Conservation (phyloP, 78 protist genomes). For the Dictyostelium capitatum region DNA sequence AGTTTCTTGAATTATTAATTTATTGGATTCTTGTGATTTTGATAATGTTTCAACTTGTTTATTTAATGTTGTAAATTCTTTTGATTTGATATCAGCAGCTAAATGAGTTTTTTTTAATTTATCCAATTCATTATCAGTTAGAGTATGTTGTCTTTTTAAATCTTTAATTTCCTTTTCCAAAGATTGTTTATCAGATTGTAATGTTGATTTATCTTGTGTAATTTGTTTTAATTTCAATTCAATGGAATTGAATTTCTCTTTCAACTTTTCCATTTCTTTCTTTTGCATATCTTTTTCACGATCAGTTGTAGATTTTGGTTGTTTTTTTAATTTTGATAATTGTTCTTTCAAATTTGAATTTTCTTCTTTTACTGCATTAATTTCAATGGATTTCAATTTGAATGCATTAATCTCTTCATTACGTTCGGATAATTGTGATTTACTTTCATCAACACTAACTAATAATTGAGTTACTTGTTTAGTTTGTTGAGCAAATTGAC, state of each 20-base stretch:
- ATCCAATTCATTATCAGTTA: constrained; percentile 19
- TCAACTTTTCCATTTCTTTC: constrained; percentile 24
- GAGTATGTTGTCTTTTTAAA: background rate
- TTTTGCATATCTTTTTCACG: constrained; percentile 27
- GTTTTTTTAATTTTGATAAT: background rate
- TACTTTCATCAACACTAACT: background rate
- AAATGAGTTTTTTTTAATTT: constrained; percentile 9
- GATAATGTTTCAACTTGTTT: constrained; percentile 32
- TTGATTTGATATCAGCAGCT: constrained; percentile 20
- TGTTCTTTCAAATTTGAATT: background rate
- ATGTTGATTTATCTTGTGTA: background rate
- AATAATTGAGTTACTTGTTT: constrained; percentile 17
- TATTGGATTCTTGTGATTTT: constrained; percentile 1
- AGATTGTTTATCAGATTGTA: constrained; percentile 33
- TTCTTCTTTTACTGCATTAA: background rate
- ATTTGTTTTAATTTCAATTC: constrained; percentile 11
- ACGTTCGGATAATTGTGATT: background rate
- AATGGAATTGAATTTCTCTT: constrained; percentile 18
- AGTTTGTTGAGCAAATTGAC: background rate
- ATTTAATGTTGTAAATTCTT: constrained; percentile 15
- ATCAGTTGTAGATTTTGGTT: constrained; percentile 10
- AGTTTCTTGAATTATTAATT: background rate
- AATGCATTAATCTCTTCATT: background rate
- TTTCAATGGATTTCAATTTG: background rate
- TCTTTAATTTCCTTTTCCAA: constrained; percentile 38